Evolutionary conservation across 202 grass and related monocot species (phyloP).

Genomic region (Zoysia matrella): DNA sequence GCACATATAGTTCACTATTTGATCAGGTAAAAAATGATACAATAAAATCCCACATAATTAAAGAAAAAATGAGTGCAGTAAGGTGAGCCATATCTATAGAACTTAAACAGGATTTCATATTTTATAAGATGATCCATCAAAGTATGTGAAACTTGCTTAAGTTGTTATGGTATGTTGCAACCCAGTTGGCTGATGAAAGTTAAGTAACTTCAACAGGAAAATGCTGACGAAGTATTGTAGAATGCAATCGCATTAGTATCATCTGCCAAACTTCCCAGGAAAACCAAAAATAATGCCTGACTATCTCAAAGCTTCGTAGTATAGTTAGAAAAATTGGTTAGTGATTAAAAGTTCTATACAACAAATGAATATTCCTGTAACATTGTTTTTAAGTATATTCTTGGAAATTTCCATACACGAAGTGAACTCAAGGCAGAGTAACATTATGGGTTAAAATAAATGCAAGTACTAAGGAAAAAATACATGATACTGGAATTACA

Average conservation of each 20-base stretch:
- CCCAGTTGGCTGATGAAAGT: constrained; percentile 36
- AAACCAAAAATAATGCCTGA: constrained; percentile 32
- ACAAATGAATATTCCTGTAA: constrained; percentile 1
- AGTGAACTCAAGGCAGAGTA: neutral
- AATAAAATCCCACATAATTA: constrained; percentile 5
- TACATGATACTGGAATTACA: constrained; percentile 14
- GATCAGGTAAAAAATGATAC: constrained; percentile 21
- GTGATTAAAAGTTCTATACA: neutral
- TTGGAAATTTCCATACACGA: constrained; percentile 16
- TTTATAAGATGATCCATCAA: constrained; percentile 49
- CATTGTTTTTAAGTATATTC: constrained; percentile 1
- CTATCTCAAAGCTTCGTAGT: constrained; percentile 34
- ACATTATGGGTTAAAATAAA: constrained; percentile 36
- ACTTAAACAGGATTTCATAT: constrained; percentile 34
- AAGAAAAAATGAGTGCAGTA: constrained; percentile 20
- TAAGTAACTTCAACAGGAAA: constrained; percentile 45
- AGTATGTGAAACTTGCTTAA: constrained; percentile 44
- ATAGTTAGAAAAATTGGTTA: constrained; percentile 32
- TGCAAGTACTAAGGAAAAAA: neutral
- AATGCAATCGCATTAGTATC: constrained; percentile 35
- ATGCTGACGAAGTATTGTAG: constrained; percentile 35
- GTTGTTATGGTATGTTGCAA: constrained; percentile 37
- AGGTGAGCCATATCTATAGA: constrained; percentile 27
- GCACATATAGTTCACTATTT: neutral
- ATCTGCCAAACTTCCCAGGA: constrained; percentile 36